Base-by-base conservation (phyloP, 495 filamentous ascomycete species). In the Annulohypoxylon moriforme region DNA sequence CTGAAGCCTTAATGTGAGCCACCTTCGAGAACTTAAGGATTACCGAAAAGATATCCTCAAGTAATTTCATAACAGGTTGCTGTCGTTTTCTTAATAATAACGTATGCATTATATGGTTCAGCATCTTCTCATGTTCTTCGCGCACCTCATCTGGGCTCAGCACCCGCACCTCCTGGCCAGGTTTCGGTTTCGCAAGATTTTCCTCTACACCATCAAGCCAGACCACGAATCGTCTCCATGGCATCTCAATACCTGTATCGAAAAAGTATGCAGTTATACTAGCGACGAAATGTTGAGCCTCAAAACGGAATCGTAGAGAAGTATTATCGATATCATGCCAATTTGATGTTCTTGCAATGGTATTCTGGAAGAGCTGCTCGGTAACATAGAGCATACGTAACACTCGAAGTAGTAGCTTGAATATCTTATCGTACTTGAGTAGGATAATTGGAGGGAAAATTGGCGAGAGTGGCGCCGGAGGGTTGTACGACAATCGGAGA, bases 341-440 rank as follows among this genome's bases (percentile, higher is more conserved):
- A 49, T 71, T 10, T 36, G 85, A 55, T 49, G 78, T 40, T 82
- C 81, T 58, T 76, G 64, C 24, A 79, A 86, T 55, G 11, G 84
- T 85, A 72, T 89, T 85, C n/a, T 87, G 88, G 53, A 90, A 86
- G 22, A 97, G 84, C 68, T 89, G 86, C 52, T 90, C 89, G 9
- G 89, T 89, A 7, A 94, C 90, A 57, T 91, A 94, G 0, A 92
- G 81, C 90, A 98, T 92, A 3, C 96, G 89, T 3, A 92, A 77
- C 0, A 95, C 80, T 1, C 93, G 89, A 1, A 99, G 85, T 2
- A 97, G 80, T 11, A 93, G 81, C 63, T 88, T 91, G 82, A 97
- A 97, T 18, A 97, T 85, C 25, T 81, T 82, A 75, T 99, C 96
- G 73, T 97, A 98, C 72, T 91, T 93, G 18, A 88, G 77, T 11